Base-by-base conservation (phyloP, 352 stramenopile genomes). In the Hyaloperonospora arabidopsidis region DNA sequence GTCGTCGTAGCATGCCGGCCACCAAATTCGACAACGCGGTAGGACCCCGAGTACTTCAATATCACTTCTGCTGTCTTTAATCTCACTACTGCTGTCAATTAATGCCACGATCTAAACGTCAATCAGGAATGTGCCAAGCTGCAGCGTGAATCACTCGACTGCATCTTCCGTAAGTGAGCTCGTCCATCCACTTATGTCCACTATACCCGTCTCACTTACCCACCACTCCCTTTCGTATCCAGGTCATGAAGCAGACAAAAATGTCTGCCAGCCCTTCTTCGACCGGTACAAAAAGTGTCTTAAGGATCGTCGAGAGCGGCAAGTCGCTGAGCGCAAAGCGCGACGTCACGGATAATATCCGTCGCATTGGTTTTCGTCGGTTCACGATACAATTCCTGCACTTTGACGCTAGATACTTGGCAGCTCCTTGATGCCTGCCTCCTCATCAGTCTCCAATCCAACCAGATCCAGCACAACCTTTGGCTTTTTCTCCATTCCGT, bases 401-500 rank as follows among this genome's bases (percentile, higher is more conserved):
- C 34, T 39, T 22, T 12, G 25, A 47, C 10, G 14, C 76, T 86
- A 85, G 74, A 87, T 82, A 79, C 59, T 62, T 14, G 81, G 80
- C 12, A 91, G 62, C 51, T 76, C 65, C 52, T 87, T 83, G 21
- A 91, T 65, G 15, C 81, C 81, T 19, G 58, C 78, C 15, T 86
- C 78, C 13, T 65, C 78, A 57, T 91, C 81, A 14, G 81, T 87
- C 62, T 91, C 81, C 28, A 91, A 54, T 17, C 67, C 74, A 14
- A 74, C 65, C 17, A 89, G 49, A 0, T 78, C 67, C 52, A 84
- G 57, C 52, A 92, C 74, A 11, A 62, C 72, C 45, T 85, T 86
- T 3, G 68, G 57, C 34, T 89, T 89, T 59, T 92, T 92, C 62
- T 92, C 82, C 79, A 89, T 89, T 23, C 82, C 78, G 25, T 92